Base-by-base conservation (phyloP, 2,329 filamentous ascomycete species). In the Calonectria pauciramosa region DNA sequence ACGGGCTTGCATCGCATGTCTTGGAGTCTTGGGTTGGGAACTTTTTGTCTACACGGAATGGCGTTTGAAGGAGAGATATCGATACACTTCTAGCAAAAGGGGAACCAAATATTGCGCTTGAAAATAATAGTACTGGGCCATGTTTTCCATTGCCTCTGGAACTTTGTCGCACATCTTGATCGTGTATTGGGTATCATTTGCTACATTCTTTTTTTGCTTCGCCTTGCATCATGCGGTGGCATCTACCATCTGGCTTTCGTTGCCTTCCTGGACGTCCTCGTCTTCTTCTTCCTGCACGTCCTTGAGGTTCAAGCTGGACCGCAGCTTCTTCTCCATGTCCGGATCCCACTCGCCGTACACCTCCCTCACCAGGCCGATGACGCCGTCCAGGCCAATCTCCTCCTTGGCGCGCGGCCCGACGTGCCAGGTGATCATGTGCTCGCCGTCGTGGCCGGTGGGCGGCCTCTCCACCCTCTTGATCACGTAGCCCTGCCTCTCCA, bases 401-500 rank as follows among this genome's bases (percentile, higher is more conserved):
- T 96, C 89, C 85, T 94, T 97, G 8, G 94, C 96, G 28, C 97
- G 90, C 8, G 95, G 94, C 0, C 97, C 97, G 18, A 98, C 91
- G 71, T 94, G 91, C 90, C 95, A 99, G 63, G 95, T 96, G 10
- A 95, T 89, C 3, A 91, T 89, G 76, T 96, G 93, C 47, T 98
- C 95, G 32, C 94, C 95, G 1, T 91, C 92, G 36, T 87, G 79
- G 6, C 86, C 85, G 83, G 82, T 83, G 72, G 85, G 84, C 16
- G 88, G 87, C 56, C 86, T 90, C 79, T 98, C 96, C 26, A 93
- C 90, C 65, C 93, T 90, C 77, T 92, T 94, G 44, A 96, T 89
- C 3, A 99, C 87, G 82, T 99, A 99, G 0, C 94, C 94, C 69
- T 99, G 96, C 77, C 91, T 93, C 77, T 93, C 90, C 87, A 99